Conservation (phyloP, 1,284 basidiomycete species). For the Earliella scabrosa region DNA sequence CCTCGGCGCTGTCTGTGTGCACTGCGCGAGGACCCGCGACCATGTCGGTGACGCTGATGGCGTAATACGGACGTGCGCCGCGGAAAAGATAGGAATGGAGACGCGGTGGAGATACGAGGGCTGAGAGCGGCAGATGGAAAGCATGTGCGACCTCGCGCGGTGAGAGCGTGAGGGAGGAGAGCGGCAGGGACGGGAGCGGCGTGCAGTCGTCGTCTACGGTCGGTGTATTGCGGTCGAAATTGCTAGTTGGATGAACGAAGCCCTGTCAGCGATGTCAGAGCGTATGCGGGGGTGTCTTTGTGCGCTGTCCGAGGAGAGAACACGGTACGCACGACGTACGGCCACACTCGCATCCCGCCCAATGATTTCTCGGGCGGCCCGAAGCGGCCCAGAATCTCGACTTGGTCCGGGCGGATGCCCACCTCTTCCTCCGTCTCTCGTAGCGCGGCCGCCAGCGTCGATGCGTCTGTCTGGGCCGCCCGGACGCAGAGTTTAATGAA, state of each 20-base stretch:
- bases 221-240: neutral
- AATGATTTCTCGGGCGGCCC: slow-evolving; percentile 66
- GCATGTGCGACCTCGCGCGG: slow-evolving; percentile 66
- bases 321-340: slow-evolving; percentile 64
- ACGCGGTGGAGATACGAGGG: slow-evolving; percentile 41
- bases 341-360: slow-evolving; percentile 69
- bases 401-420: slow-evolving; percentile 56
- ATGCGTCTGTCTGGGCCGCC: slow-evolving; percentile 52
- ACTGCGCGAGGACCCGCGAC: slow-evolving; percentile 33
- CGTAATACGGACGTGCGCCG: slow-evolving; percentile 58
- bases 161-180: slow-evolving; percentile 57
- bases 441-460: slow-evolving; percentile 60
- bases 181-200: slow-evolving; percentile 63
- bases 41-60: slow-evolving; percentile 71
- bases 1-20: slow-evolving; percentile 17
- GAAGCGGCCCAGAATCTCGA: slow-evolving; percentile 69
- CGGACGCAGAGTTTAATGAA: neutral
- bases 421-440: slow-evolving; percentile 79
- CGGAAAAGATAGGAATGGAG: slow-evolving; percentile 61
- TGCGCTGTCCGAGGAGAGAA: neutral
- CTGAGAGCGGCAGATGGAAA: slow-evolving; percentile 71
- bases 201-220: slow-evolving; percentile 37
- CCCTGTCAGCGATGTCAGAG: slow-evolving; percentile 49
- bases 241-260: slow-evolving; percentile 45
- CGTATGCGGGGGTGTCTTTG: neutral